Conservation (phyloP, 352 stramenopile species). For the Phytophthora pistaciae region DNA sequence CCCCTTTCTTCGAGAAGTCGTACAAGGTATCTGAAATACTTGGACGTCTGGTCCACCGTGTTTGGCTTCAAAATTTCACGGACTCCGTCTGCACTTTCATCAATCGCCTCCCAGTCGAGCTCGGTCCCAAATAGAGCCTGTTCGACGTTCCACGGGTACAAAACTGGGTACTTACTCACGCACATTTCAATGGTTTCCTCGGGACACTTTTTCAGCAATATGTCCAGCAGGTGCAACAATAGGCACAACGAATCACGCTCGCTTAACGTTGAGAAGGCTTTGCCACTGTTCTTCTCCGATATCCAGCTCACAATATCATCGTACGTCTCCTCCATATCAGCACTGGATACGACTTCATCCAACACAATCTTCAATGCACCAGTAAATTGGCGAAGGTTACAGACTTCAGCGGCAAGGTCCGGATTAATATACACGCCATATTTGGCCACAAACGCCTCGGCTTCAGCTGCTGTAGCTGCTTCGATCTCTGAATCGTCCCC, state of each 20-base stretch:
- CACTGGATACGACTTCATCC: conserved; percentile 81
- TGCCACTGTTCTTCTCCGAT: conserved; percentile 63
- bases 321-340: conserved; percentile 78
- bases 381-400: conserved; percentile 73
- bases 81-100: conserved; percentile 28
- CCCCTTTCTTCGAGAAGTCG: conserved; percentile 65
- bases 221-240: conserved; percentile 78
- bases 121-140: conserved; percentile 73
- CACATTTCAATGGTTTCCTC: conserved; percentile 78
- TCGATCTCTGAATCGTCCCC: conserved; percentile 6
- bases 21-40: conserved; percentile 79
- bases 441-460: conserved; percentile 78
- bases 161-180: conserved; percentile 68
- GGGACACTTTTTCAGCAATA: conserved; percentile 85
- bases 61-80: conserved; percentile 46
- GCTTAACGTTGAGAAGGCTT: conserved; percentile 54
- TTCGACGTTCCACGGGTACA: conserved; percentile 88
- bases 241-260: conserved; percentile 78
- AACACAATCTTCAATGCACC: conserved; percentile 76
- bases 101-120: conserved; percentile 46
- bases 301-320: conserved; percentile 86
- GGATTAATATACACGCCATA: conserved; percentile 89
- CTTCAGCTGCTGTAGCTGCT: conserved; percentile 47
- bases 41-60: conserved; percentile 61
- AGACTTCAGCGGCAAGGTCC: conserved; percentile 84